These are phyloP conservation scores for Pseudozyma sp. DNA, from an alignment of 1,284 basidiomycete genomes.

Conservation along the genomic window DNA sequence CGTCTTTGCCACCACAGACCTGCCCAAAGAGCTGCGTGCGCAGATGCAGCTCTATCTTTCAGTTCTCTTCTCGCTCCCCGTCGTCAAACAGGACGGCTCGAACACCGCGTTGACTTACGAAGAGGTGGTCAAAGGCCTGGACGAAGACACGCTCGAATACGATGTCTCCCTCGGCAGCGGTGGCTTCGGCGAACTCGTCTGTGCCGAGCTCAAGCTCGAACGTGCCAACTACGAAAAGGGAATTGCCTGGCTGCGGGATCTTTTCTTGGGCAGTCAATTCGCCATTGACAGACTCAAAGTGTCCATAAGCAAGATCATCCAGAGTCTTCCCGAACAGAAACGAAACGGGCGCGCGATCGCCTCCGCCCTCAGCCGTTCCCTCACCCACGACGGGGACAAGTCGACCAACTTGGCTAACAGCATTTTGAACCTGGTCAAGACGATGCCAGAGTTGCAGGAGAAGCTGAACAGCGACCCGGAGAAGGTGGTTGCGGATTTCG, in stretches of 20 bases:
- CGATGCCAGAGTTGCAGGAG: constrained; percentile 81
- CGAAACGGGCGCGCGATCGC: constrained; percentile 86
- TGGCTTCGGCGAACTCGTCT: constrained; percentile 79
- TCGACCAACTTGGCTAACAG: constrained; percentile 81
- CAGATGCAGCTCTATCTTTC: constrained; percentile 86
- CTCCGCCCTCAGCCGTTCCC: constrained; percentile 77
- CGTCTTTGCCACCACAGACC: constrained; percentile 74
- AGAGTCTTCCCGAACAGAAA: constrained; percentile 92
- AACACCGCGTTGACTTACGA: constrained; percentile 78
- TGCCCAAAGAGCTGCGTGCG: constrained; percentile 60
- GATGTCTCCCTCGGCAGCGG: constrained; percentile 79
- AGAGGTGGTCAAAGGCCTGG: constrained; percentile 88
- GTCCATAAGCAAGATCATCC: constrained; percentile 86
- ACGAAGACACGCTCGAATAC: constrained; percentile 91
- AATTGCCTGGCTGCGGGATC: constrained; percentile 87
- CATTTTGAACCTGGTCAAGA: constrained; percentile 81
- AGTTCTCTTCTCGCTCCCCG: constrained; percentile 89
- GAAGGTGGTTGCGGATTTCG: constrained; percentile 56
- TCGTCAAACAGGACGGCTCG: constrained; percentile 79
- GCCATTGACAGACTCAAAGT: constrained; percentile 88
- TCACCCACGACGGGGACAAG: constrained; percentile 77
- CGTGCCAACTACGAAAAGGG: constrained; percentile 82
- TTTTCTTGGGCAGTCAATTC: constrained; percentile 86
- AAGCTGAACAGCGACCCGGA: constrained; percentile 71
- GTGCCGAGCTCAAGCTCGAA: constrained; percentile 81